A percentile compares a stretch with the other conserved stretches of the same genome.
These are phyloP conservation scores for Cercospora nicotianae DNA, from an alignment of 2,329 filamentous ascomycete species.

Conservation along the genomic window DNA sequence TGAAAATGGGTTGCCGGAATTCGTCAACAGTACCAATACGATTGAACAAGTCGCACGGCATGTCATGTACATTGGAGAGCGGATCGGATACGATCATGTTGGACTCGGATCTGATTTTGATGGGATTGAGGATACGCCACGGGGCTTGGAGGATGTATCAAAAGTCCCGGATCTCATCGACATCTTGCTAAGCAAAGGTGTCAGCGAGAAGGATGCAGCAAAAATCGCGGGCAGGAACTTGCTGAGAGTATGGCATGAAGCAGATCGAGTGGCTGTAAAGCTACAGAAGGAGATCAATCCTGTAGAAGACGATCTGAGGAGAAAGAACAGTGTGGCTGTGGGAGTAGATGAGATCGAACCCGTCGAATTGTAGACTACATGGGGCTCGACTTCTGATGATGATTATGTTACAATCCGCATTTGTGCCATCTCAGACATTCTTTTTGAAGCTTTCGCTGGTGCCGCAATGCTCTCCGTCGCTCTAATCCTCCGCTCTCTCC, in stretches of 20 bases:
- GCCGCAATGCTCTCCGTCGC: background rate
- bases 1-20: slow-evolving; percentile 63
- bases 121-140: slow-evolving; percentile 66
- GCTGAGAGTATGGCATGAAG: slow-evolving; percentile 78
- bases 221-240: slow-evolving; percentile 80
- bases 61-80: slow-evolving; percentile 75
- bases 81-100: slow-evolving; percentile 84
- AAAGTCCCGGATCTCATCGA: slow-evolving; percentile 78
- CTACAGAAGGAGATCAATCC: slow-evolving; percentile 57
- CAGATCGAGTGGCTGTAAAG: slow-evolving; percentile 67
- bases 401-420: background rate
- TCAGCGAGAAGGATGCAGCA: slow-evolving; percentile 70
- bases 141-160: slow-evolving; percentile 79
- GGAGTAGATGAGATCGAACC: slow-evolving; percentile 3
- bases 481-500: background rate
- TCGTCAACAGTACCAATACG: slow-evolving; percentile 68
- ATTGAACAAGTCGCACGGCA: slow-evolving; percentile 76
- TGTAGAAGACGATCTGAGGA: slow-evolving; percentile 45
- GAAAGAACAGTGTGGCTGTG: slow-evolving; percentile 5
- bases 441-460: background rate
- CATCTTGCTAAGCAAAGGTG: slow-evolving; percentile 69
- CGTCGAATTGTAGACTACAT: slow-evolving; percentile 6
- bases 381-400: slow-evolving; percentile 2
- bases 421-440: background rate
- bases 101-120: slow-evolving; percentile 91